phyloP scores from a whole-genome alignment of 2,329 filamentous ascomycete species.

The Pyricularia sp. region DNA sequence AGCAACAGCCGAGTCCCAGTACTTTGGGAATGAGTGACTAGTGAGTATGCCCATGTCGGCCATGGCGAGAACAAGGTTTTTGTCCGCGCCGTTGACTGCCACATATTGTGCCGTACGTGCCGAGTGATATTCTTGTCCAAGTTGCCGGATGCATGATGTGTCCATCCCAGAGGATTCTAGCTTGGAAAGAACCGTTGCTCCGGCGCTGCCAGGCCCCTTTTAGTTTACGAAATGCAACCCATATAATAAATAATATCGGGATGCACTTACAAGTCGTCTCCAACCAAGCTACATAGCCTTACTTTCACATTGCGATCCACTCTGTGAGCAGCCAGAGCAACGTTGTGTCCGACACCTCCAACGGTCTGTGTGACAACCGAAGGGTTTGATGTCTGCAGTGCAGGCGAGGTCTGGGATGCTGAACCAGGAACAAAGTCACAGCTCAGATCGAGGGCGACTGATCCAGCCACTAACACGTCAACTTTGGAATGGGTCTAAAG shows the following conservation, averaged over 20 bases:
- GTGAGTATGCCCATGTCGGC: conserved; percentile 86
- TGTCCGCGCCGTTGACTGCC: conserved; percentile 74
- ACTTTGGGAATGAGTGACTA: conserved; percentile 37
- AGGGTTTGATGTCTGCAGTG: conserved; percentile 76
- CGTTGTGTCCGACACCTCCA: conserved; percentile 87
- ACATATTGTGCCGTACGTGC: conserved; percentile 83
- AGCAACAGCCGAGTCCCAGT: conserved; percentile 52
- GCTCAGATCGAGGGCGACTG: conserved; percentile 76
- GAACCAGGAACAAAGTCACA: conserved; percentile 56
- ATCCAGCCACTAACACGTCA: conserved; percentile 82
- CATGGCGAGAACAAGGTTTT: conserved; percentile 85
- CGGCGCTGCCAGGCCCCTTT: conserved; percentile 42
- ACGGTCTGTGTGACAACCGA: conserved; percentile 72
- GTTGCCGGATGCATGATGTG: conserved; percentile 49
- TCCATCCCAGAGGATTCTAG: conserved; percentile 57
- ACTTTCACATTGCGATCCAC: conserved; percentile 52
- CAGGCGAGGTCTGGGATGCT: conserved; percentile 25
- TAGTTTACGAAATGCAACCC: neutral
- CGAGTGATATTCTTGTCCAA: conserved; percentile 36
- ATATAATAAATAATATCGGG: neutral
- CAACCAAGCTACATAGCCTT: conserved; percentile 70
- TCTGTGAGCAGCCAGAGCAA: conserved; percentile 73
- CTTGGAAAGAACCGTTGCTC: conserved; percentile 59
- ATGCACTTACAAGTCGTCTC: conserved; percentile 60
- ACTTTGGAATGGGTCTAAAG: neutral